A percentile compares a stretch with the other conserved stretches of the same genome.
These are phyloP conservation scores for Aquilaria agallochum DNA, from an alignment of 441 rosid species.

Conservation along the genomic window DNA sequence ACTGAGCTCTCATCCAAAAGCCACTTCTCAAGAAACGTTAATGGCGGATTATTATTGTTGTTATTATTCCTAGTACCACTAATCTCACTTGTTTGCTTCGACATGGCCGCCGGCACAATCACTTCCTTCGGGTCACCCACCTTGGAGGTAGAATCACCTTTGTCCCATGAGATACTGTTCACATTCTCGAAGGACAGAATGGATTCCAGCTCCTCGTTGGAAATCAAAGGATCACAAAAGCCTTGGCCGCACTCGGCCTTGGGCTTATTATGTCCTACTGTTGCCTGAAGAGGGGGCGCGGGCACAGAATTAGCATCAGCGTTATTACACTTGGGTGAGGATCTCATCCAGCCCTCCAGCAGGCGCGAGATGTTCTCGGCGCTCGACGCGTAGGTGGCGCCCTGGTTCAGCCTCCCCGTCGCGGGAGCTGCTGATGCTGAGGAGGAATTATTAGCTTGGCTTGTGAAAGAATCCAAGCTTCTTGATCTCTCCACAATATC, in stretches of 20 bases:
- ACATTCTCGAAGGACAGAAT: constrained; percentile 53
- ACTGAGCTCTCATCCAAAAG: constrained; percentile 69
- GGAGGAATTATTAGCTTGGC: neutral
- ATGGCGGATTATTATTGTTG: constrained; percentile 38
- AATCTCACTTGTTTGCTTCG: constrained; percentile 18
- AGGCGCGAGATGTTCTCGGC: constrained; percentile 93
- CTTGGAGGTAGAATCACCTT: constrained; percentile 30
- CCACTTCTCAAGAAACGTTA: constrained; percentile 94
- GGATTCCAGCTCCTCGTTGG: constrained; percentile 51
- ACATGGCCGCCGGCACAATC: constrained; percentile 10
- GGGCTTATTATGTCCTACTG: constrained; percentile 14
- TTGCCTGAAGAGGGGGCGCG: constrained; percentile 10
- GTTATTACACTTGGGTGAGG: constrained; percentile 48
- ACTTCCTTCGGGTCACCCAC: constrained; percentile 14
- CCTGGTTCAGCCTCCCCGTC: constrained; percentile 19
- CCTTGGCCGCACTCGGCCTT: constrained; percentile 36
- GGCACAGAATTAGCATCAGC: neutral
- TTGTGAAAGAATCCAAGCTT: constrained; percentile 19
- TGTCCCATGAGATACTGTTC: constrained; percentile 42
- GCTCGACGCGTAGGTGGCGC: constrained; percentile 76
- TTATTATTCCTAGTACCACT: constrained; percentile 11
- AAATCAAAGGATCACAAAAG: constrained; percentile 29
- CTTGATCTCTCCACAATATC: constrained; percentile 12
- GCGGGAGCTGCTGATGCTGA: constrained; percentile 16
- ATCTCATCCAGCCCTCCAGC: constrained; percentile 92